A percentile compares a stretch with the other conserved stretches of the same genome.
These are phyloP conservation scores for barrel medic (Medicago truncatula) DNA, from an alignment of 306 rosid genomes.

Conservation along the genomic window DNA sequence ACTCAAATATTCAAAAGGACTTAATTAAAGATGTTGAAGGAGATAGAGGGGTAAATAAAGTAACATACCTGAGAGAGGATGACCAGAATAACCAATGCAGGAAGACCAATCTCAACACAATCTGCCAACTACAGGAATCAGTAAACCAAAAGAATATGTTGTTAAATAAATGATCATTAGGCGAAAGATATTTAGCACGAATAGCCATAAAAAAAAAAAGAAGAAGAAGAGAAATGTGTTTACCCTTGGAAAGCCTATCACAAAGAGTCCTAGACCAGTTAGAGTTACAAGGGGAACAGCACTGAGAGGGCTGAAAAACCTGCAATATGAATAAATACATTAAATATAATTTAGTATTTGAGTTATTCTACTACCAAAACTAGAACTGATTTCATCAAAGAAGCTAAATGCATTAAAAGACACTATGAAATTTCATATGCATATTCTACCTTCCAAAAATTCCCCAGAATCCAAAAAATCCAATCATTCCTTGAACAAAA, in stretches of 20 bases:
- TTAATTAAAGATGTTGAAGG: too few relatives aligned
- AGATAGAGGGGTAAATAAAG: slow-evolving; percentile 8
- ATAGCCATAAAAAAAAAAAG: not conserved
- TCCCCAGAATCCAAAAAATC: slow-evolving; percentile 84
- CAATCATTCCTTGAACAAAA: slow-evolving; percentile 64
- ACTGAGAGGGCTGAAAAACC: slow-evolving; percentile 85
- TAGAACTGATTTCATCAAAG: slow-evolving; percentile 25
- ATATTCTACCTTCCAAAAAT: slow-evolving; percentile 67
- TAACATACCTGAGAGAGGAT: slow-evolving; percentile 72
- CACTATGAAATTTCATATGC: not conserved
- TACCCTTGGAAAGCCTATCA: slow-evolving; percentile 77
- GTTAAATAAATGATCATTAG: slow-evolving; percentile 31
- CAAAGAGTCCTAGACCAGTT: slow-evolving; percentile 81
- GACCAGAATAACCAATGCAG: slow-evolving; percentile 70
- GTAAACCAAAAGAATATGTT: slow-evolving; percentile 19
- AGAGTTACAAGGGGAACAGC: slow-evolving; percentile 84
- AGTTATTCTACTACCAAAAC: not conserved
- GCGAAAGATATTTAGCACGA: slow-evolving; percentile 19
- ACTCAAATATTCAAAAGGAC: slow-evolving; percentile 15
- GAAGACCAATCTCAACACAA: slow-evolving; percentile 94
- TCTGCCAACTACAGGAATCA: slow-evolving; percentile 67
- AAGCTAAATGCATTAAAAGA: slow-evolving; percentile 26
- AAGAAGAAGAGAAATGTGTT: slow-evolving; percentile 7
- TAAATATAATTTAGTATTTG: not conserved
- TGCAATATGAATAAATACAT: slow-evolving; percentile 44